phyloP scores from a whole-genome alignment of 345 rosid genomes.

The Syzygium grande region DNA sequence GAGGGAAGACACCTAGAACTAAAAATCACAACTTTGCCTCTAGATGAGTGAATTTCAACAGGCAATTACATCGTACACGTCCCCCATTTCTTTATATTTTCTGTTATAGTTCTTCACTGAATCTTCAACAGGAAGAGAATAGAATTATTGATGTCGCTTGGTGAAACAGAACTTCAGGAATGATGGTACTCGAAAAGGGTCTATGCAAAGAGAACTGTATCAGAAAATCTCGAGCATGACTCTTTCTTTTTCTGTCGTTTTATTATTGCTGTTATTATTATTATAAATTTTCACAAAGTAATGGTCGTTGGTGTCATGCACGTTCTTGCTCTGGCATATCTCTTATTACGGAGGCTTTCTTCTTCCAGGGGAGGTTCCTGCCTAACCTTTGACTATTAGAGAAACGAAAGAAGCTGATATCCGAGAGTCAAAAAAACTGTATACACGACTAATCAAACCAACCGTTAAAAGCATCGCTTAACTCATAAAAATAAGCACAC shows the following conservation, averaged over 20 bases:
- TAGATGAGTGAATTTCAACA: background rate
- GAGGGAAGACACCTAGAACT: background rate
- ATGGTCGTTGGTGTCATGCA: background rate
- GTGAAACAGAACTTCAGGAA: background rate
- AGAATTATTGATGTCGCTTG: background rate
- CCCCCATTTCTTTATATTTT: background rate
- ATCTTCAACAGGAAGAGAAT: background rate
- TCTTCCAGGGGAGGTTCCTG: background rate
- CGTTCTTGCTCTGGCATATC: background rate
- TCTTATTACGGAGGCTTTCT: background rate
- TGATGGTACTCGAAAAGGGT: background rate
- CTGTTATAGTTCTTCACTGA: background rate
- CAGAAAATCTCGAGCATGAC: background rate
- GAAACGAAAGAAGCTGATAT: background rate
- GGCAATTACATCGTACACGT: background rate
- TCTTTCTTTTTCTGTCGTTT: background rate
- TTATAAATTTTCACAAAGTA: background rate
- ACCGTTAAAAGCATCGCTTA: background rate
- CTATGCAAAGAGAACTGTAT: background rate
- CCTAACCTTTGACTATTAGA: background rate
- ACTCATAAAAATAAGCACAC: background rate
- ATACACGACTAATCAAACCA: background rate
- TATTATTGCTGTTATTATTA: background rate
- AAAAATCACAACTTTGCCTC: background rate
- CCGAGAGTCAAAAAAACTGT: background rate